These are phyloP conservation scores for Lichtheimia corymbifera DNA, from an alignment of 371 early-diverging fungal genomes.

Conservation along the genomic window DNA sequence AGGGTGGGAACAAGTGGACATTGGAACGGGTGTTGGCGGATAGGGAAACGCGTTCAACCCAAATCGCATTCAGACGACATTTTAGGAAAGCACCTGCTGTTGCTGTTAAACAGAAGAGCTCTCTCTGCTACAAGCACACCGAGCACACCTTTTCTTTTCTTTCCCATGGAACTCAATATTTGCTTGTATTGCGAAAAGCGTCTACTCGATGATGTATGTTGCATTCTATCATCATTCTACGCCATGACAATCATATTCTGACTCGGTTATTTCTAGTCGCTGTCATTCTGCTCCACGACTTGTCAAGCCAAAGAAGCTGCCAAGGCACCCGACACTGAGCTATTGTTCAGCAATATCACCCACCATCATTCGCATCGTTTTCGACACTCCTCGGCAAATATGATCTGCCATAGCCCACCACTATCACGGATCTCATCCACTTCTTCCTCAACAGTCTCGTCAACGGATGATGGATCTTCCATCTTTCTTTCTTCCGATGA, in stretches of 20 bases:
- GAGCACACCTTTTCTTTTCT: neutral
- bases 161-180: conserved; percentile 21
- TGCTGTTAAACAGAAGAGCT: neutral
- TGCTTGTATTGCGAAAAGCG: conserved; percentile 23
- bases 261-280: neutral
- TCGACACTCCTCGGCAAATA: neutral
- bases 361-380: neutral
- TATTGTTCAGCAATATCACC: neutral
- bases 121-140: neutral
- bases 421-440: conserved; percentile 1
- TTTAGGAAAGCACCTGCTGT: neutral
- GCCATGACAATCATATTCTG: neutral
- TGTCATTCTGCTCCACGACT: conserved; percentile 9
- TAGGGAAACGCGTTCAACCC: neutral
- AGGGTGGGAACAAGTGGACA: neutral
- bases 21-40: conserved; percentile 2
- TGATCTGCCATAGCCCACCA: neutral
- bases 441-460: neutral
- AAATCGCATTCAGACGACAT: neutral
- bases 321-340: conserved; percentile 5
- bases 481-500: no score
- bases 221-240: neutral
- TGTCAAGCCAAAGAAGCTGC: conserved; percentile 14
- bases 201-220: conserved; percentile 15
- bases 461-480: no score